Conservation (phyloP, 129 eudicot species). For the Flaveria ramosissima region DNA sequence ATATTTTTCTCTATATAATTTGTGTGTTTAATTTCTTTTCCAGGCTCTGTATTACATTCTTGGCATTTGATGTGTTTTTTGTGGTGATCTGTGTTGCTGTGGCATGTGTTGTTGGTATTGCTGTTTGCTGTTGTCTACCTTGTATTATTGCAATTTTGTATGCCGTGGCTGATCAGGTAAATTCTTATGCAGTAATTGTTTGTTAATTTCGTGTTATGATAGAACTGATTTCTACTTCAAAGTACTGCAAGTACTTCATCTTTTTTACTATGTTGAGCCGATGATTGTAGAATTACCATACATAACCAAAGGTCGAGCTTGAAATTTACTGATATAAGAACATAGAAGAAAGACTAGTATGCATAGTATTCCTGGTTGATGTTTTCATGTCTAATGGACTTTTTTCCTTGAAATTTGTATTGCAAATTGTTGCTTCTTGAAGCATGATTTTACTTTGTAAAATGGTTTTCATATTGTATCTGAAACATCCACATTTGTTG, state of each 20-base stretch:
- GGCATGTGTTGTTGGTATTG: conserved; percentile 88
- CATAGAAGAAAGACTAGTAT: not conserved
- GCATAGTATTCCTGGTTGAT: not conserved
- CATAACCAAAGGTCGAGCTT: not conserved
- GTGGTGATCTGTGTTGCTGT: conserved; percentile 80
- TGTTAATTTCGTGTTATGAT: not conserved
- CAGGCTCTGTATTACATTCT: conserved; percentile 88
- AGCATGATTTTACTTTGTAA: conserved; percentile 9
- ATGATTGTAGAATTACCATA: conserved; percentile 10
- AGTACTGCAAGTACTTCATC: not conserved
- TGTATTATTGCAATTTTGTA: conserved; percentile 83
- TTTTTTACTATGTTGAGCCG: not conserved
- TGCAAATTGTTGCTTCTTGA: not conserved
- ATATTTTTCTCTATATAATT: not conserved
- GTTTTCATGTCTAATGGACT: not conserved
- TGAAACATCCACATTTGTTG: conserved; percentile 12
- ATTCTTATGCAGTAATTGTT: not conserved
- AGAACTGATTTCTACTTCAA: not conserved
- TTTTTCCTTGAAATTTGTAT: not conserved
- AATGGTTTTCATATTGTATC: conserved; percentile 5
- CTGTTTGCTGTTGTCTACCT: conserved; percentile 92
- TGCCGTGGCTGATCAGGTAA: conserved; percentile 94
- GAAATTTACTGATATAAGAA: conserved; percentile 4
- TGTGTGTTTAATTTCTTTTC: conserved; percentile 22
- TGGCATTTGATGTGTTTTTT: conserved; percentile 92